Base-by-base conservation (phyloP, 164 flowering plant species). In the Vitis amurensis region DNA sequence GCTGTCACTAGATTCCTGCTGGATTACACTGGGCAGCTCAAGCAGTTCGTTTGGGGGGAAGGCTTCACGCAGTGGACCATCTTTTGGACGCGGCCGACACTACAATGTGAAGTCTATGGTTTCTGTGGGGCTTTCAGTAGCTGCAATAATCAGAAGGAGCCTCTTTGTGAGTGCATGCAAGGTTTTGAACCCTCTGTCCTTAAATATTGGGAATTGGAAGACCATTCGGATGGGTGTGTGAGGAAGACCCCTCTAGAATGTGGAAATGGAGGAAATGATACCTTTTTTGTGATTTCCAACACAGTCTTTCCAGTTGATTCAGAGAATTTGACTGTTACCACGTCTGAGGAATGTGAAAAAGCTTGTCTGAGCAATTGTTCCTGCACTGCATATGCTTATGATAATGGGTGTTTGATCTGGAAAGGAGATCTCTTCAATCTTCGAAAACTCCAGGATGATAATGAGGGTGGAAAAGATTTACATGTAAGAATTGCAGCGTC, bases 151-250 rank as follows among this genome's bases (percentile, higher is more conserved):
- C 47, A 65, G 15, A 11, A 16, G 12, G 27, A 15, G 12, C 27
- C 50, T 4, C 48, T 59, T 50, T 74, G 76, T 63, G 50, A n/a
- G 11, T 74, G 68, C 37, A 6, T 74, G 48, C 8, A n/a, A 37
- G 74, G 71, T 8, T 75, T 75, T 49, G 57, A 52, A 11, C 74
- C 74, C 1, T 56, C 49, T 4, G 11, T 31, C n/a, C 14, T 9
- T 9, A 17, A 53, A 7, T 19, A 55, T 29, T 75, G 74, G 78
- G 56, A 48, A 14, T 61, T 59, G 56, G 60, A 17, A 6, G 78
- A 71, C 62, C 66, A 59, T 19, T 70, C 80, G 14, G 67, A 63
- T 50, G 84, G 84, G 37, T 81, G 84, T 47, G 64, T 12, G 52
- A 70, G 84, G 72, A 55, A 9, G 8, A 30, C 66, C 11, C 16